Evolutionary conservation across 1,284 basidiomycete genomes (phyloP).

Genomic region (Trametes versicolor): DNA sequence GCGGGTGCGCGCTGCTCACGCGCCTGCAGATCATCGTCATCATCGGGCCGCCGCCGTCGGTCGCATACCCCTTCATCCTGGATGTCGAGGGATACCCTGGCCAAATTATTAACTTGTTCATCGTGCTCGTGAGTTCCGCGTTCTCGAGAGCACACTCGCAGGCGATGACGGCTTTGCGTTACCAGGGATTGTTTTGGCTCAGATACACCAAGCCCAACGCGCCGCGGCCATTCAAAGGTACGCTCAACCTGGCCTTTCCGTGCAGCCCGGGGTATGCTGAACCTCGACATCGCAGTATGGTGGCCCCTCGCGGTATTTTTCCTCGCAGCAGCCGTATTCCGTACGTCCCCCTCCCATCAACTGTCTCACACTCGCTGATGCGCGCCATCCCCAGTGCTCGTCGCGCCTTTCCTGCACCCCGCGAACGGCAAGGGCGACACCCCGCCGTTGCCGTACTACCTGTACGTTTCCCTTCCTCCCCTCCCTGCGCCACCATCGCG

Average conservation of each 20-base stretch:
- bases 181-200: constrained; percentile 70
- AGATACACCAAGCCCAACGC: constrained; percentile 59
- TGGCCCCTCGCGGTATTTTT: constrained; percentile 65
- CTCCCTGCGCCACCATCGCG: neutral
- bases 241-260: constrained; percentile 8
- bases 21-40: constrained; percentile 58
- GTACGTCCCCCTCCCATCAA: constrained; percentile 43
- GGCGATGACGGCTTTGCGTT: neutral
- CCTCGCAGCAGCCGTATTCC: constrained; percentile 59
- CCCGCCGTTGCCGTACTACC: constrained; percentile 66
- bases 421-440: constrained; percentile 64
- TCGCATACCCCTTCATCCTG: constrained; percentile 74
- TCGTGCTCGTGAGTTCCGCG: constrained; percentile 52
- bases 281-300: constrained; percentile 54
- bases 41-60: constrained; percentile 65
- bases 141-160: neutral
- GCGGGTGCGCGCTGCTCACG: neutral
- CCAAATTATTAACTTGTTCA: constrained; percentile 66
- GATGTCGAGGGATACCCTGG: constrained; percentile 66
- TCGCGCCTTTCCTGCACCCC: constrained; percentile 66
- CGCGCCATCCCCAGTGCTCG: constrained; percentile 51
- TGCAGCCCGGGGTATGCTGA: constrained; percentile 6
- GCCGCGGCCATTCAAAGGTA: constrained; percentile 65
- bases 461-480: too few relatives aligned
- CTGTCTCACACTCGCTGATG: neutral